phyloP scores from a whole-genome alignment of 2,329 filamentous ascomycete species.

The Aspergillus calidoustus region DNA sequence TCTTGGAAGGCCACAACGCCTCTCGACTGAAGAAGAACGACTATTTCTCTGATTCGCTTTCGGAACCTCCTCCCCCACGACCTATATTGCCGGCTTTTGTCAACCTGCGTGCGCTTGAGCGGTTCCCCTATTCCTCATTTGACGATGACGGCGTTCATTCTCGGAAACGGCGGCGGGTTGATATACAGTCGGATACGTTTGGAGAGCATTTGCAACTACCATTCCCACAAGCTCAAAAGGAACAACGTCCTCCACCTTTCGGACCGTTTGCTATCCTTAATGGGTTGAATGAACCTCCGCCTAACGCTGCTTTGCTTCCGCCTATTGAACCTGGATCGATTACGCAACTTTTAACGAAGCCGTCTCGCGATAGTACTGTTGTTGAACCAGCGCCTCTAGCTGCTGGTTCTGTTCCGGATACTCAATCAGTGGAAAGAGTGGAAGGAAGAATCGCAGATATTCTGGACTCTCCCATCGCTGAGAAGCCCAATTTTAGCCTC shows the following conservation, averaged over 20 bases:
- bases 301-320: conserved; percentile 64
- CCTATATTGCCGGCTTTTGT: conserved; percentile 52
- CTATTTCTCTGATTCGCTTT: conserved; percentile 32
- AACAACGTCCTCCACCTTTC: conserved; percentile 49
- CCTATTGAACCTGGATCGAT: conserved; percentile 60
- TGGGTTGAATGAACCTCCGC: conserved; percentile 66
- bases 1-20: conserved; percentile 42
- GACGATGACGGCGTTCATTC: conserved; percentile 41
- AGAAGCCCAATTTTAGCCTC: conserved; percentile 24
- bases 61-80: conserved; percentile 45
- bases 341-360: conserved; percentile 42
- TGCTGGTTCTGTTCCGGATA: conserved; percentile 25
- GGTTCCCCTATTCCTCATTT: conserved; percentile 47
- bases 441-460: conserved; percentile 44
- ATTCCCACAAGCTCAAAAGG: conserved; percentile 52
- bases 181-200: conserved; percentile 46
- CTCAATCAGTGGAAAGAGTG: conserved; percentile 33
- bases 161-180: conserved; percentile 51
- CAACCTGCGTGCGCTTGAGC: conserved; percentile 53
- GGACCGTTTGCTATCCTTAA: conserved; percentile 57
- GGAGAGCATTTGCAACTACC: conserved; percentile 53
- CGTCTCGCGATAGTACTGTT: conserved; percentile 32
- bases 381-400: conserved; percentile 30
- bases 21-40: conserved; percentile 44
- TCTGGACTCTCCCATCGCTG: conserved; percentile 34